phyloP scores from a whole-genome alignment of 768 basidiomycete species.

The Xerocomellus intermedius region DNA sequence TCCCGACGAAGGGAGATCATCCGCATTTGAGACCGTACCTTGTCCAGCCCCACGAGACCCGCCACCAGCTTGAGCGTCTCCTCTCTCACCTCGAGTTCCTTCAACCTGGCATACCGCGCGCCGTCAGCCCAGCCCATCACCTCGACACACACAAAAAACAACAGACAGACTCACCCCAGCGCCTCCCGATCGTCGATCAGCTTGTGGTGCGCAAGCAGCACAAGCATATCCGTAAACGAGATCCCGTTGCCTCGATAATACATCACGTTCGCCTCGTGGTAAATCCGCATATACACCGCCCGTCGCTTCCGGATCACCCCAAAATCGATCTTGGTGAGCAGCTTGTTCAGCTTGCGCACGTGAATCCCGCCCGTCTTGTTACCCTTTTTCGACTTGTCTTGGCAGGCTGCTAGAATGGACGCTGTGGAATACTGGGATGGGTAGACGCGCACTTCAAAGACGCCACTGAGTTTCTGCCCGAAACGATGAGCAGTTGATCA shows the following conservation, averaged over 20 bases:
- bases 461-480: conserved; percentile 71
- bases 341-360: conserved; percentile 54
- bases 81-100: conserved; percentile 75
- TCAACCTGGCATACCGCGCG: conserved; percentile 48
- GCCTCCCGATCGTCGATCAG: conserved; percentile 88
- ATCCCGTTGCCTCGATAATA: conserved; percentile 76
- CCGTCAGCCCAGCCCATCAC: not conserved
- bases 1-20: conserved; percentile 71
- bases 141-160: not conserved
- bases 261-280: conserved; percentile 81
- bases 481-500: not conserved
- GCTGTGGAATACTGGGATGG: conserved; percentile 62
- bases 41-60: conserved; percentile 82
- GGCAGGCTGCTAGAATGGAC: conserved; percentile 56
- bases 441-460: conserved; percentile 88
- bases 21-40: conserved; percentile 75
- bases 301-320: conserved; percentile 61
- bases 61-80: conserved; percentile 78
- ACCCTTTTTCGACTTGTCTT: conserved; percentile 35
- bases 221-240: conserved; percentile 86
- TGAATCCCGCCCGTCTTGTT: conserved; percentile 54
- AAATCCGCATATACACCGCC: conserved; percentile 70
- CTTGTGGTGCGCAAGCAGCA: conserved; percentile 87
- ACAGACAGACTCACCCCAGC: conserved; percentile 60
- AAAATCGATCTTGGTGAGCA: conserved; percentile 67